Conservation (phyloP, 768 basidiomycete species). For the Termitomyces sp. region DNA sequence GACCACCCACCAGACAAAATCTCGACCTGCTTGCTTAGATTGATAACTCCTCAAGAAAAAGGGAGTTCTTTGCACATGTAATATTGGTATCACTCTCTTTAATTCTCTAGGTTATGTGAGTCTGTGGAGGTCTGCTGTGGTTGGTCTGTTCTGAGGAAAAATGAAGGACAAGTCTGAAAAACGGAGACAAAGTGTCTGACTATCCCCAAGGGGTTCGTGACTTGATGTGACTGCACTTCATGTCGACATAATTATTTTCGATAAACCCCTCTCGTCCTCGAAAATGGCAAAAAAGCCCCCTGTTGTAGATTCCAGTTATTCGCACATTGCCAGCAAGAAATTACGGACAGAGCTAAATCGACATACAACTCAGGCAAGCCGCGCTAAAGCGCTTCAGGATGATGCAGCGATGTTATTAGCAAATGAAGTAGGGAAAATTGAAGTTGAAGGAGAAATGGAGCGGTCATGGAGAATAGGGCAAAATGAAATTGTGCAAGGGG, state of each 20-base stretch:
- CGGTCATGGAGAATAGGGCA: conserved; percentile 88
- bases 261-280: not conserved
- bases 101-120: too few relatives aligned
- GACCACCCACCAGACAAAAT: not conserved
- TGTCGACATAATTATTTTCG: not conserved
- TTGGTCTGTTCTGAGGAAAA: too few relatives aligned
- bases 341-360: conserved; percentile 66
- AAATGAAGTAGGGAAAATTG: conserved; percentile 70
- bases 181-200: too few relatives aligned
- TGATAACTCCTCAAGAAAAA: not conserved
- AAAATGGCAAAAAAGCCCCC: conserved; percentile 30
- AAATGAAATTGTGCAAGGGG: conserved; percentile 62
- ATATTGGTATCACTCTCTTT: too few relatives aligned
- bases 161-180: too few relatives aligned
- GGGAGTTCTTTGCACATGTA: too few relatives aligned
- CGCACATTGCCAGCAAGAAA: conserved; percentile 71
- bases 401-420: conserved; percentile 72
- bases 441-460: conserved; percentile 79
- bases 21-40: not conserved
- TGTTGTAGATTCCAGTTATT: conserved; percentile 45
- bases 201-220: conserved; percentile 3
- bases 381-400: conserved; percentile 57
- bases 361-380: conserved; percentile 58
- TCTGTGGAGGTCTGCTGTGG: too few relatives aligned
- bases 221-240: not conserved